Evolutionary conservation across 2,329 filamentous ascomycete genomes (phyloP).

Genomic region (Tothia fuscella): DNA sequence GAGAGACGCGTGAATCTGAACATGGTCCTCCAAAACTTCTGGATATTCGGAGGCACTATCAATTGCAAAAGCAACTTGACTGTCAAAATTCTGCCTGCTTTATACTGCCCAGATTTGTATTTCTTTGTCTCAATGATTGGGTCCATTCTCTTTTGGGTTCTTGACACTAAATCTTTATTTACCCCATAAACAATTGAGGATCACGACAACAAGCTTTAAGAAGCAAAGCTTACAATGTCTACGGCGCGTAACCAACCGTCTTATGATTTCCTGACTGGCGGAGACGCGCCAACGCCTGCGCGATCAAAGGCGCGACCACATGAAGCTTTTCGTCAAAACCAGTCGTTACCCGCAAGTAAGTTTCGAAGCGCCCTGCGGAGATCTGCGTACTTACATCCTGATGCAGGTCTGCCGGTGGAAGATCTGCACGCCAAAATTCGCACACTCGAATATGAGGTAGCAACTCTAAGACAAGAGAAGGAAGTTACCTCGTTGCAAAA

Average conservation of each 20-base stretch:
- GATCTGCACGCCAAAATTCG: slow-evolving; percentile 83
- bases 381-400: background rate
- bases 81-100: too few relatives aligned
- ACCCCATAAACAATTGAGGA: too few relatives aligned
- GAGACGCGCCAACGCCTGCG: slow-evolving; percentile 22
- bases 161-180: too few relatives aligned
- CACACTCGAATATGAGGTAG: slow-evolving; percentile 75
- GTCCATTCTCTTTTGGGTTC: too few relatives aligned
- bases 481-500: slow-evolving; percentile 68
- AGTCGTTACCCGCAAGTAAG: slow-evolving; percentile 2
- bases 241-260: slow-evolving; percentile 29
- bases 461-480: slow-evolving; percentile 76
- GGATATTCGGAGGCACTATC: too few relatives aligned
- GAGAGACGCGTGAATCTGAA: too few relatives aligned
- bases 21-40: too few relatives aligned
- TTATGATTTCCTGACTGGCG: slow-evolving; percentile 38
- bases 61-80: too few relatives aligned
- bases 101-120: too few relatives aligned
- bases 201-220: too few relatives aligned
- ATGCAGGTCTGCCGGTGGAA: slow-evolving; percentile 51
- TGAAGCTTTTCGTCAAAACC: slow-evolving; percentile 20
- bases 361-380: background rate
- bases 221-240: slow-evolving; percentile 14
- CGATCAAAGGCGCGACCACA: slow-evolving; percentile 20
- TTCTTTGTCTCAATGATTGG: too few relatives aligned